Conservation (phyloP, 176 grass and related monocot species). For the Poa pratensis region DNA sequence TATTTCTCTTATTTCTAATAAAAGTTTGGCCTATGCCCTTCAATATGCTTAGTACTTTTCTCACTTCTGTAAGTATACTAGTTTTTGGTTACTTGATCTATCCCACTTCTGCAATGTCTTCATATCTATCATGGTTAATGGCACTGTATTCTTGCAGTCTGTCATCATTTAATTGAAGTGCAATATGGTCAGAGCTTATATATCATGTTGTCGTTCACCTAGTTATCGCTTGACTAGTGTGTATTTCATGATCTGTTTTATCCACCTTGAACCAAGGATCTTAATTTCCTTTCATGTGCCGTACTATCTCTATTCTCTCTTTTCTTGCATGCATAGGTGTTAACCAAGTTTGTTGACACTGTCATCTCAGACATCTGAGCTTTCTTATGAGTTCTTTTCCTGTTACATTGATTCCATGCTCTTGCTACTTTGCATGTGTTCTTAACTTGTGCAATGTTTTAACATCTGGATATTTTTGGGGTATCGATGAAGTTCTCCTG, state of each 20-base stretch:
- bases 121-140: neutral
- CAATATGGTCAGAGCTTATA: neutral
- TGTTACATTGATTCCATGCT: conserved; percentile 32
- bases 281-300: conserved; percentile 30
- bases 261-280: conserved; percentile 23
- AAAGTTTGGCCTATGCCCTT: neutral
- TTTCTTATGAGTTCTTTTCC: conserved; percentile 35
- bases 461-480: conserved; percentile 30
- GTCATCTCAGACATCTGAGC: conserved; percentile 14
- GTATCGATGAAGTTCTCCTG: conserved; percentile 70
- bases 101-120: conserved; percentile 10
- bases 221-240: conserved; percentile 10
- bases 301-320: neutral
- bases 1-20: neutral
- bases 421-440: conserved; percentile 39
- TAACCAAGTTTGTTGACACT: conserved; percentile 21
- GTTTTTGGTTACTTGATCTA: conserved; percentile 22
- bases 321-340: conserved; percentile 13
- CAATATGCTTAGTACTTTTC: conserved; percentile 5
- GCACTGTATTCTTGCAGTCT: neutral
- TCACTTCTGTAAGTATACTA: conserved; percentile 16
- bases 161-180: conserved; percentile 30
- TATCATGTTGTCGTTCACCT: conserved; percentile 28
- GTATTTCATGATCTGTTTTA: conserved; percentile 25
- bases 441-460: conserved; percentile 28